A percentile compares a stretch with the other conserved stretches of the same genome.
Conservation (phyloP, 192 early-diverging fungal species). For the Coemansia sp. region DNA sequence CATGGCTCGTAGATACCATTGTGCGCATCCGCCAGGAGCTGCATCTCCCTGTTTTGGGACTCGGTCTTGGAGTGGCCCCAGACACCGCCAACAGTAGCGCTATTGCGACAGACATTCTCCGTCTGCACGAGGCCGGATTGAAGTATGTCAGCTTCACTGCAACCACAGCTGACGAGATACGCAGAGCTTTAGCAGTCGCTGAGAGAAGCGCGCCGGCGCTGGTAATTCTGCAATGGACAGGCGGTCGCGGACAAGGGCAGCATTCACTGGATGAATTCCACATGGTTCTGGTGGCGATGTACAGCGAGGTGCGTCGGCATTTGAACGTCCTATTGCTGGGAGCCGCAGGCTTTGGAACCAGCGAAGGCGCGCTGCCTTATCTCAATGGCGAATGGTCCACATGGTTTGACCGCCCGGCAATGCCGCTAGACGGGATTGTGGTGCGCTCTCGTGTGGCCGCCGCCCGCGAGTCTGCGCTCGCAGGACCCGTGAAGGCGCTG, state of each 20-base stretch:
- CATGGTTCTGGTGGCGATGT: conserved; percentile 79
- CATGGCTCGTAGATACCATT: conserved; percentile 78
- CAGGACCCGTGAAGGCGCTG: conserved; percentile 73
- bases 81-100: conserved; percentile 54
- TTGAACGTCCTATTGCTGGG: conserved; percentile 86
- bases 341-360: conserved; percentile 87
- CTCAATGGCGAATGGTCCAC: conserved; percentile 84
- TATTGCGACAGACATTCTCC: conserved; percentile 36
- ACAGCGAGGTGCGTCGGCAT: conserved; percentile 79
- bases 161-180: conserved; percentile 72
- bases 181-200: conserved; percentile 77
- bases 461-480: conserved; percentile 75
- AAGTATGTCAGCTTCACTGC: conserved; percentile 85
- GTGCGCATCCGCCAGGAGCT: conserved; percentile 73
- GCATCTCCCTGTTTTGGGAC: conserved; percentile 84
- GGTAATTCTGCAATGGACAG: conserved; percentile 92
- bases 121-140: conserved; percentile 74
- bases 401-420: conserved; percentile 71
- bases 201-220: conserved; percentile 71
- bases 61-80: conserved; percentile 72
- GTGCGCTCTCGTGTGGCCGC: conserved; percentile 91
- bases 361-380: conserved; percentile 80
- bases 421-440: conserved; percentile 94
- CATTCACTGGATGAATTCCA: conserved; percentile 96
- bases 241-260: conserved; percentile 90